phyloP scores from a whole-genome alignment of 305 asterid genomes.

The Fraxinus paxiana region DNA sequence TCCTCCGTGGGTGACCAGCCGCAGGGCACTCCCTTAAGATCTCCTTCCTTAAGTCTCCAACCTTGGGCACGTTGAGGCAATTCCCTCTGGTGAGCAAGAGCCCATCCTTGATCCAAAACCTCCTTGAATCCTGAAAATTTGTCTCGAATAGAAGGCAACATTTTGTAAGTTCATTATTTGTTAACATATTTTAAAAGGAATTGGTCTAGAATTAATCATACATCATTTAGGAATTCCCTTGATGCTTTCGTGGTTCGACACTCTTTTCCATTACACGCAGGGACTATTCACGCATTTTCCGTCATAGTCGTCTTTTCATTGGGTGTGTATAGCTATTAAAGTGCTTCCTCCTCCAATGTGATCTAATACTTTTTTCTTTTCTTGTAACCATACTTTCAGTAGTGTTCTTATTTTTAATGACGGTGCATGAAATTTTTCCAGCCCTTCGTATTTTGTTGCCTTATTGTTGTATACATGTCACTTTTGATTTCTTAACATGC shows the following conservation, averaged over 20 bases:
- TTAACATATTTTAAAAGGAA: background rate
- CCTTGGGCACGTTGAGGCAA: too few relatives aligned
- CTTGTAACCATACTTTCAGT: background rate
- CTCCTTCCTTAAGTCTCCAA: background rate
- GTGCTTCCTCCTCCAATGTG: background rate
- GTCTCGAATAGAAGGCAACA: background rate
- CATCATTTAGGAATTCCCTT: conserved; percentile 11
- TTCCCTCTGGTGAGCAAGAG: too few relatives aligned
- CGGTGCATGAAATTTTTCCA: background rate
- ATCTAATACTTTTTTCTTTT: background rate
- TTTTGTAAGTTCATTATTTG: background rate
- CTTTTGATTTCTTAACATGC: background rate
- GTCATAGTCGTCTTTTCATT: background rate
- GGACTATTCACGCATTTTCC: conserved; percentile 9
- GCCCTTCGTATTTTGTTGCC: background rate
- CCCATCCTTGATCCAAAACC: too few relatives aligned
- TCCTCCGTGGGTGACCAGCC: too few relatives aligned
- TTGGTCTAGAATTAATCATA: background rate
- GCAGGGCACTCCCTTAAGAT: background rate
- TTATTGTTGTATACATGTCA: background rate
- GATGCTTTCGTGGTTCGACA: background rate
- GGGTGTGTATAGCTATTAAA: background rate
- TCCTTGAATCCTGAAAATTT: background rate
- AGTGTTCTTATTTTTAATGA: background rate
- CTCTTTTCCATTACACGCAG: background rate